Conservation (phyloP, 2,329 filamentous ascomycete species). For the Trichoderma koningiopsis region DNA sequence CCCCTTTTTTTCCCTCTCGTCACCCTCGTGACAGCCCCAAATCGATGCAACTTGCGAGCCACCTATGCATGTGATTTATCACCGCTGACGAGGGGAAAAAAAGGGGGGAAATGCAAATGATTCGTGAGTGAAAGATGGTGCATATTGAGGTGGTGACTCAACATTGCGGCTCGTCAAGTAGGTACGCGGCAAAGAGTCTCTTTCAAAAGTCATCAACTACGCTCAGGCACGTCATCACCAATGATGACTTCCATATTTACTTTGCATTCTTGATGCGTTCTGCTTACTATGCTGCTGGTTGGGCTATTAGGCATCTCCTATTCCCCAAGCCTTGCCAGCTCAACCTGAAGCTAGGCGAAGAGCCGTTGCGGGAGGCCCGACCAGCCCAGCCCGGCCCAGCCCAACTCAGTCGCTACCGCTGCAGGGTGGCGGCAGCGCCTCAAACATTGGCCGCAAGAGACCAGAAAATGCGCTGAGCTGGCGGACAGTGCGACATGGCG, state of each 20-base stretch:
- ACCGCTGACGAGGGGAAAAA: neutral
- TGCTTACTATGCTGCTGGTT: neutral
- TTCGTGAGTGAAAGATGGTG: neutral
- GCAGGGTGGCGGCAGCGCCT: constrained; percentile 1
- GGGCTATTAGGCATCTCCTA: neutral
- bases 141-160: neutral
- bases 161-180: neutral
- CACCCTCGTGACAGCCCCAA: neutral
- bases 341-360: neutral
- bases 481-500: constrained; percentile 21
- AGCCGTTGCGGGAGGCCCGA: neutral
- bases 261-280: neutral
- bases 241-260: neutral
- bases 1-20: neutral
- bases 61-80: constrained; percentile 1
- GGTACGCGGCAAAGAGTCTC: too few relatives aligned
- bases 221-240: neutral
- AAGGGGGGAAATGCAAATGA: neutral
- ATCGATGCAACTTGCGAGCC: neutral
- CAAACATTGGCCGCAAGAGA: too few relatives aligned
- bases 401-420: neutral
- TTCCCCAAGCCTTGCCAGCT: neutral
- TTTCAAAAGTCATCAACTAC: neutral
- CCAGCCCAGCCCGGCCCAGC: neutral
- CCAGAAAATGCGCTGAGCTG: neutral